These are phyloP conservation scores for Candida alai DNA, from an alignment of 805 yeast species.

Conservation along the genomic window DNA sequence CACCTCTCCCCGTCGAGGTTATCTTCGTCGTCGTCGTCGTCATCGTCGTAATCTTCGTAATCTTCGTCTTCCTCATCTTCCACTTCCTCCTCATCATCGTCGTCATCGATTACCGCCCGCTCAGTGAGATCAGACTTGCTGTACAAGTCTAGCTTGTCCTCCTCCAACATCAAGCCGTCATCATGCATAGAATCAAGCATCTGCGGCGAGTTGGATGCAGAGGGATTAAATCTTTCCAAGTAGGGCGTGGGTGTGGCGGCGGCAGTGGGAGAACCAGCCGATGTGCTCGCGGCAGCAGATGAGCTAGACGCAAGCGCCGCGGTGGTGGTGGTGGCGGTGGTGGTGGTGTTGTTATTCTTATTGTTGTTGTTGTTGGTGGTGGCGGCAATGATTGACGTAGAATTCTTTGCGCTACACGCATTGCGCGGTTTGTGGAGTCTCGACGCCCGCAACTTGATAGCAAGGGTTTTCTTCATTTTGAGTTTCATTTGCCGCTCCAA, in stretches of 20 bases:
- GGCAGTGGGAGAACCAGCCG: constrained; percentile 5
- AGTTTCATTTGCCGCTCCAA: constrained; percentile 33
- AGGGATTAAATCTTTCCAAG: constrained; percentile 24
- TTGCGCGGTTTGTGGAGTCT: constrained; percentile 34
- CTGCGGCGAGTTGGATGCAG: constrained; percentile 39
- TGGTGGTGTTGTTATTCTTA: constrained; percentile 19
- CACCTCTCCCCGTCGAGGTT: too few relatives aligned
- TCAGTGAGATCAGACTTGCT: constrained; percentile 20
- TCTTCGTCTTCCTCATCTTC: constrained; percentile 22
- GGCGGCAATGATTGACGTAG: too few relatives aligned
- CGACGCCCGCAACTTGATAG: constrained; percentile 28
- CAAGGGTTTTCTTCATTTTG: constrained; percentile 26
- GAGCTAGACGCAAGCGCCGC: too few relatives aligned
- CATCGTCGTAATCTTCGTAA: constrained; percentile 23
- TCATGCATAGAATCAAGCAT: constrained; percentile 32
- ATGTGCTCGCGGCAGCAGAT: too few relatives aligned
- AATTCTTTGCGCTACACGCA: constrained; percentile 29
- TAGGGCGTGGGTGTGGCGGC: constrained; percentile 10
- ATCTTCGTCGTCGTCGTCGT: constrained; percentile 15
- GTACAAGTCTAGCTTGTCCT: constrained; percentile 32
- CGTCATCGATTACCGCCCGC: constrained; percentile 26
- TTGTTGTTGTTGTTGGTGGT: constrained; percentile 33
- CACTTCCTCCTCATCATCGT: constrained; percentile 15
- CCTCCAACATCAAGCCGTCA: constrained; percentile 29
- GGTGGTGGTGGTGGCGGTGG: too few relatives aligned